phyloP scores from a whole-genome alignment of 345 rosid species.

The Populus simonii region DNA sequence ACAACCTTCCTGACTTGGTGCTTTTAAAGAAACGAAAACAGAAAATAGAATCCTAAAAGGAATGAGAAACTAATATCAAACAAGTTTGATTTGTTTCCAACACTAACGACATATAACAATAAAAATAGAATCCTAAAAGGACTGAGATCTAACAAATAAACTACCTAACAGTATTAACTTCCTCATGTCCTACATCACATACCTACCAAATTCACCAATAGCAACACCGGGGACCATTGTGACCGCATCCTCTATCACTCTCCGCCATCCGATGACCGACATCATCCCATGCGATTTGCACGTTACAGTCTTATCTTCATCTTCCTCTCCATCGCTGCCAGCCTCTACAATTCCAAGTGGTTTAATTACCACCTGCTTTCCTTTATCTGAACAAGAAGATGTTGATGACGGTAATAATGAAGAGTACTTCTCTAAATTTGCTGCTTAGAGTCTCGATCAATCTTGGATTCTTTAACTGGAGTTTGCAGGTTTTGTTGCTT shows the following conservation, averaged over 20 bases:
- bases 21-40: too few relatives aligned
- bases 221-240: conserved; percentile 10
- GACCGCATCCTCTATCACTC: conserved; percentile 39
- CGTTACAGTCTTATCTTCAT: neutral
- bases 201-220: conserved; percentile 7
- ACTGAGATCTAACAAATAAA: too few relatives aligned
- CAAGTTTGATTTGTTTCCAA: too few relatives aligned
- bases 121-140: too few relatives aligned
- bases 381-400: neutral
- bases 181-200: conserved; percentile 7
- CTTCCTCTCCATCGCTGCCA: neutral
- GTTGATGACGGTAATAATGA: neutral
- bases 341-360: neutral
- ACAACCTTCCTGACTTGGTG: too few relatives aligned
- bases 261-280: conserved; percentile 37
- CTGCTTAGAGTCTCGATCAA: neutral
- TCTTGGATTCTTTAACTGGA: neutral
- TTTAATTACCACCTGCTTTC: neutral
- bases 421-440: too few relatives aligned
- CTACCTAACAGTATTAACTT: too few relatives aligned
- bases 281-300: conserved; percentile 28
- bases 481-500: neutral
- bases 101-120: too few relatives aligned
- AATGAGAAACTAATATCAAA: too few relatives aligned
- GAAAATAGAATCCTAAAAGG: too few relatives aligned